Conservation (phyloP, 768 basidiomycete species). For the Leccinum rimulosum region DNA sequence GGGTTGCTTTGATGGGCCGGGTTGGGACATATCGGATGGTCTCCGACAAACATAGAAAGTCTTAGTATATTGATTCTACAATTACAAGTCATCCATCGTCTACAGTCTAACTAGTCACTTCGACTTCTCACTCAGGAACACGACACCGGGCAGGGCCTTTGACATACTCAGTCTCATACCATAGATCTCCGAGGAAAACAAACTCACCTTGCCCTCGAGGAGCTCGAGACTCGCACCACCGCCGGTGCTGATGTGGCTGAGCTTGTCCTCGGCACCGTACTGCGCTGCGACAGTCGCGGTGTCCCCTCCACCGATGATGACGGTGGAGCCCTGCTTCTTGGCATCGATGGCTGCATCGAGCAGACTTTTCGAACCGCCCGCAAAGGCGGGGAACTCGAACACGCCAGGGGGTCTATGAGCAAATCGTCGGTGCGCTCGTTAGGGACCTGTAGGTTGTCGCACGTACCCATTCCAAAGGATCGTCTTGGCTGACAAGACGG, state of each 20-base stretch:
- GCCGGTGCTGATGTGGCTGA: slow-evolving; percentile 96
- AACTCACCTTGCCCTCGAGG: slow-evolving; percentile 90
- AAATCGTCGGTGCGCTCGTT: neutral
- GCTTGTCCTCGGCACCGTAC: slow-evolving; percentile 75
- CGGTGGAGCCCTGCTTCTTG: slow-evolving; percentile 79
- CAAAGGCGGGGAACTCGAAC: slow-evolving; percentile 94
- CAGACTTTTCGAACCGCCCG: slow-evolving; percentile 77
- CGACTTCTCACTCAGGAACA: slow-evolving; percentile 79
- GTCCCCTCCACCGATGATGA: slow-evolving; percentile 95
- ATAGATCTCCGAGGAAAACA: neutral
- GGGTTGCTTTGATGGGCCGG: slow-evolving; percentile 10
- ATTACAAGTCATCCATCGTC: slow-evolving; percentile 17
- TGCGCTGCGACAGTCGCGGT: slow-evolving; percentile 97
- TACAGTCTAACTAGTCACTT: slow-evolving; percentile 19
- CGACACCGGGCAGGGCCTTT: slow-evolving; percentile 87
- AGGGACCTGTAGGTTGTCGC: neutral
- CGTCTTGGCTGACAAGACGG: slow-evolving; percentile 88
- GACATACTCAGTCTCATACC: slow-evolving; percentile 15
- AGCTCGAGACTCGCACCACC: slow-evolving; percentile 93
- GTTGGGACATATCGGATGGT: slow-evolving; percentile 12
- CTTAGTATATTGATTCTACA: slow-evolving; percentile 17
- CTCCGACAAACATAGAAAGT: neutral
- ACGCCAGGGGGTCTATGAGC: slow-evolving; percentile 85
- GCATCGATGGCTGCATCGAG: slow-evolving; percentile 87
- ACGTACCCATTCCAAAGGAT: slow-evolving; percentile 94